Base-by-base conservation (phyloP, 1,284 basidiomycete species). In the Fomitopsis betulina region DNA sequence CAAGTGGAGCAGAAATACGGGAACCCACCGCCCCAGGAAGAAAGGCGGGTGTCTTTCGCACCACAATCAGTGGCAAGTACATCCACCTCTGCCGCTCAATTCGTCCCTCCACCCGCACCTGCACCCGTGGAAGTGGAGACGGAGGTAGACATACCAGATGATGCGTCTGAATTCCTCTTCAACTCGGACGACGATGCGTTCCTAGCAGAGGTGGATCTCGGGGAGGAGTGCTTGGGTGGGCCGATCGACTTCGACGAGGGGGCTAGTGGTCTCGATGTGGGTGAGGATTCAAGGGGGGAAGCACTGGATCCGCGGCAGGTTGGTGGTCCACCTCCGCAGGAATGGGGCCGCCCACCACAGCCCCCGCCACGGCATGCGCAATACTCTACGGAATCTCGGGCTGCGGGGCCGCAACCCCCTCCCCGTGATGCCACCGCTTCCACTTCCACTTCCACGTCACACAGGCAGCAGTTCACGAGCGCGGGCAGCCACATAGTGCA, bases 151-250 rank as follows among this genome's bases (percentile, higher is more conserved):
- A 53, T 47, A 9, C 43, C 49, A 50, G 43, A 58, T 21, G 54
- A 52, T 35, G 72, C 68, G 2, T 67, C 72, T 6, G 83, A 85
- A 0, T 86, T 79, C 63, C 75, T 75, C 17, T 79, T 86, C 63
- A 72, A 73, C 50, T 85, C 83, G 0, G 84, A 89, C 38, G 87
- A 89, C 54, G 86, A 83, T 57, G 83, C 77, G 5, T 79, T 87
- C 60, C 73, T 85, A 39, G 84, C 84, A 25, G 72, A 76, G 9
- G 74, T 87, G 23, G 85, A 87, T 61, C 73, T 86, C 1, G 80
- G 76, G 19, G 84, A 86, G 60, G 64, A 65, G 40, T 72, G 70
- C 15, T 40, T 73, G 8, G 73, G 73, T 8, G 62, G 72, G 2
- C 73, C 67, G 6, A 80, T 87, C 54, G 77, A 82, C 61, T 80